Base-by-base conservation (phyloP, 1,139 yeast genomes). In the Kluyveromyces sp. region DNA sequence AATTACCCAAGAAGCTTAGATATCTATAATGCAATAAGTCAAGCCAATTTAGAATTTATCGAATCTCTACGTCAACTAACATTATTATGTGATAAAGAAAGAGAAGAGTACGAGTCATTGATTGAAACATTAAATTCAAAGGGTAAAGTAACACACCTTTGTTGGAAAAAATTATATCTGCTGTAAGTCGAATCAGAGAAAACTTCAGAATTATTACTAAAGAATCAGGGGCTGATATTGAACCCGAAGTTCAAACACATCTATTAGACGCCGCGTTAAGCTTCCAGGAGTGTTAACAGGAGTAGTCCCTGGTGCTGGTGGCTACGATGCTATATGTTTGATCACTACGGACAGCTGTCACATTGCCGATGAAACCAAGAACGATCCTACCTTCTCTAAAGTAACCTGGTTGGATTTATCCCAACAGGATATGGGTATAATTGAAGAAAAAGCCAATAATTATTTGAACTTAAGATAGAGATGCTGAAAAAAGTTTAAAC, bases 291-390 rank as follows among this genome's bases (percentile, higher is more conserved):
- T 89, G 37, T 59, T 90, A 26, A 95, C 96, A 0, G 97, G 96
- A 7, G 94, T 92, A 32, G 96, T 92, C 3, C 98, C 98, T 0
- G 98, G 98, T 2, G 98, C 98, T 0, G 98, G 98, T 26, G 98
- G 98, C 0, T 85, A 79, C 61, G 98, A 92, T 69, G 98, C 98
- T 0, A 78, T 92, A 36, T 77, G 95, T 50, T 60, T 90, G 31
- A 66, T 92, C 33, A 83, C 83, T 3, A 68, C 77, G 3, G 80
- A 75, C 30, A 63, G 66, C 1, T 65, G 78, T 3, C 49, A 60
- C 2, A 69, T 86, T 40, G 56, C 65, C 10, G 48, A 52, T 3
- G 57, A 60, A 3, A 73, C 80, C 0, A 50, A 54, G 1, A 52
- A 47, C 0, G 52, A 55, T 21, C 41, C 46, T 7, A 48, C 50